Evolutionary conservation across 2,329 filamentous ascomycete genomes (phyloP), one percentile per base, ranked within the genome.

Genomic region (Paradendryphiella salina): DNA sequence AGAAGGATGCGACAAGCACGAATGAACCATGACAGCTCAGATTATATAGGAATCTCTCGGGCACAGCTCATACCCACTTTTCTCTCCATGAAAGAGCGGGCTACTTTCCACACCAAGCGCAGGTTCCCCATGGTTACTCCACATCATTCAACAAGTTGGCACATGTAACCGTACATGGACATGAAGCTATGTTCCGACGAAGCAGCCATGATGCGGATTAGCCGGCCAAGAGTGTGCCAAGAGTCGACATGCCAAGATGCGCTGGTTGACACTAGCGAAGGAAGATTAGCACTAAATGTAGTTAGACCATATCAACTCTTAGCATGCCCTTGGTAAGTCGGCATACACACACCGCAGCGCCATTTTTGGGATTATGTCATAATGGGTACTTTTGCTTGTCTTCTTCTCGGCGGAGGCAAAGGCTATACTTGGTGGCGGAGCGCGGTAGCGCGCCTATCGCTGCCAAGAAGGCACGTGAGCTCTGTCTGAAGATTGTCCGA

Each of bases 291-390:
- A n/a, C n/a, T n/a, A n/a, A n/a, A n/a, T n/a, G n/a, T n/a, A n/a
- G n/a, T n/a, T n/a, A n/a, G n/a, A n/a, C n/a, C n/a, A n/a, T n/a
- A n/a, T n/a, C n/a, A n/a, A n/a, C n/a, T n/a, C n/a, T n/a, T n/a
- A n/a, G n/a, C n/a, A n/a, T n/a, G n/a, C n/a, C n/a, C n/a, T n/a
- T n/a, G n/a, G n/a, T n/a, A n/a, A n/a, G n/a, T n/a, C n/a, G n/a
- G n/a, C n/a, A n/a, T n/a, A n/a, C n/a, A n/a, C n/a, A n/a, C n/a
- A n/a, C n/a, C n/a, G n/a, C n/a, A n/a, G n/a, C n/a, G n/a, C n/a
- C 20, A 38, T 45, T 32, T 57, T 59, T 61, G 56, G 55, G 55
- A 51, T 45, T 38, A 67, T 65, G 61, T 67, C 65, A 67, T 67
- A 60, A 63, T 62, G 65, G 63, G 54, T 49, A 56, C 33, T 41